Evolutionary conservation across 2,329 filamentous ascomycete genomes (phyloP).

Genomic region (Graphilbum ipis-grandicollis): DNA sequence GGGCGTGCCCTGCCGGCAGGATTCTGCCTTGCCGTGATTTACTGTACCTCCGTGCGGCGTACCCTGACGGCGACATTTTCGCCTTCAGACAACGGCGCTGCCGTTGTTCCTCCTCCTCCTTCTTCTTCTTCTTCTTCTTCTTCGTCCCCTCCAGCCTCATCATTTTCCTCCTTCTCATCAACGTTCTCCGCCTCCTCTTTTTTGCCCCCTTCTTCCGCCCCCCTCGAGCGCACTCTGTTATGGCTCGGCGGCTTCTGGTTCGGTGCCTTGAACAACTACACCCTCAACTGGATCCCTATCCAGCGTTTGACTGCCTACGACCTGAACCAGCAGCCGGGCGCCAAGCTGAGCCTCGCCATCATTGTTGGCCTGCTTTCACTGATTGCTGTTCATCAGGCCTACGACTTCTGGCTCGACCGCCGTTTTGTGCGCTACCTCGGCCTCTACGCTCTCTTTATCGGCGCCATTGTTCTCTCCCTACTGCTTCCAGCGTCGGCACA

Average conservation of each 20-base stretch:
- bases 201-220: no score
- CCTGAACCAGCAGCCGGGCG: background rate
- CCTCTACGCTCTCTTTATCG: background rate
- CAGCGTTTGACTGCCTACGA: background rate
- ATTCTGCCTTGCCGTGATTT: background rate
- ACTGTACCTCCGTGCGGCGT: background rate
- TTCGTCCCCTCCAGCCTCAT: no score
- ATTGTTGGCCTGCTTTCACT: background rate
- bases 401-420: background rate
- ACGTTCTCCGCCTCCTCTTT: no score
- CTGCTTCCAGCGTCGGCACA: no score
- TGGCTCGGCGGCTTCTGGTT: background rate
- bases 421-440: background rate
- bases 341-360: background rate
- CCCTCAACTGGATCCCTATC: background rate
- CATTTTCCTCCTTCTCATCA: no score
- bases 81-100: no score
- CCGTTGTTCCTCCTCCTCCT: no score
- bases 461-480: background rate
- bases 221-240: background rate
- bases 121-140: no score
- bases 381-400: background rate
- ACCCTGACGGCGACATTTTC: no score
- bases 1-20: background rate
- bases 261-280: background rate